phyloP scores from a whole-genome alignment of 257 asterid genomes.

The Henckelia pumila region DNA sequence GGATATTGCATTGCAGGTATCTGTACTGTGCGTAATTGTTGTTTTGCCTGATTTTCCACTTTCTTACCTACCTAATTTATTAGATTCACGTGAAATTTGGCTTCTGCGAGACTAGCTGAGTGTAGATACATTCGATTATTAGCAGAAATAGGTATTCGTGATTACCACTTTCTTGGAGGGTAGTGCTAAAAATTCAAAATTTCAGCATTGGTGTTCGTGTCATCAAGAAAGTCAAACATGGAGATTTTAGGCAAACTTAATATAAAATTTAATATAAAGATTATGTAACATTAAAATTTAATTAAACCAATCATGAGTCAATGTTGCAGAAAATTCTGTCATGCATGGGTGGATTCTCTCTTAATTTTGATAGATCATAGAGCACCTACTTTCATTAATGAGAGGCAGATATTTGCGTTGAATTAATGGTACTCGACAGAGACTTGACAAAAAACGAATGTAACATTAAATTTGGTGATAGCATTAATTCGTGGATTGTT shows the following conservation, averaged over 20 bases:
- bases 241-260: constrained; percentile 21
- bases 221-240: constrained; percentile 35
- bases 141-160: constrained; percentile 40
- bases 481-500: constrained; percentile 9
- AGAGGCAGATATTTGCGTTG: not conserved
- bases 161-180: constrained; percentile 23
- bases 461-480: constrained; percentile 10
- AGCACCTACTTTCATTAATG: constrained; percentile 13
- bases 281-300: no score
- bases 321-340: not conserved
- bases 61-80: constrained; percentile 37
- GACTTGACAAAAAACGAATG: constrained; percentile 20
- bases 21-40: not conserved
- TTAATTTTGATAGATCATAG: constrained; percentile 8
- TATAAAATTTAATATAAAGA: not conserved
- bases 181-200: constrained; percentile 34
- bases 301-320: no score
- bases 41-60: not conserved
- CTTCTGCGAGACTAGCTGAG: constrained; percentile 20
- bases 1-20: constrained; percentile 97
- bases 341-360: not conserved
- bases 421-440: not conserved
- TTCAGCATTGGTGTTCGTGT: constrained; percentile 34
- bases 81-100: constrained; percentile 61
- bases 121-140: constrained; percentile 35